Evolutionary conservation across 495 filamentous ascomycete species (phyloP).

Genomic region (Friedmanniomyces simplex): DNA sequence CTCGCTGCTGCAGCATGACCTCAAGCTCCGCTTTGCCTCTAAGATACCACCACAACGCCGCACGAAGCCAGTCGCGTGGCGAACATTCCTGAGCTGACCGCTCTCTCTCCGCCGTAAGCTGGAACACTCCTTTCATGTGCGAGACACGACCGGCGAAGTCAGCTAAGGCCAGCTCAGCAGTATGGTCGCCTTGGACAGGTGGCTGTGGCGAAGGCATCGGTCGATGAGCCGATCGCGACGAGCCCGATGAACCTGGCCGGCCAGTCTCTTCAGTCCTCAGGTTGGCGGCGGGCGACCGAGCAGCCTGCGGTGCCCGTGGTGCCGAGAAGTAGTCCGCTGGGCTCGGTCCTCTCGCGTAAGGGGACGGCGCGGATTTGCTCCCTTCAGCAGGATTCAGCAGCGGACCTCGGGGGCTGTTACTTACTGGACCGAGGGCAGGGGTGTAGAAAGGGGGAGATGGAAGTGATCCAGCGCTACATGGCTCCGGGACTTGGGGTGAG

Average conservation of each 20-base stretch:
- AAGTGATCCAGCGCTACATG: not conserved
- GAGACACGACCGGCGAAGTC: slow-evolving; percentile 57
- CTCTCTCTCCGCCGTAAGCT: slow-evolving; percentile 58
- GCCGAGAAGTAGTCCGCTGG: slow-evolving; percentile 12
- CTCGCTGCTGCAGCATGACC: slow-evolving; percentile 30
- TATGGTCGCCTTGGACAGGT: slow-evolving; percentile 21
- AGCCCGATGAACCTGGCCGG: slow-evolving; percentile 9
- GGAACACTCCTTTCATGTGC: slow-evolving; percentile 58
- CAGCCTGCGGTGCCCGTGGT: not conserved
- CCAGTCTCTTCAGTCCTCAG: not conserved
- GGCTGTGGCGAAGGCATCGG: slow-evolving; percentile 3
- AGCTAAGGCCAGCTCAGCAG: slow-evolving; percentile 52
- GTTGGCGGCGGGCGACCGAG: slow-evolving; percentile 1
- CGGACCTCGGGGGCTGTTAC: not conserved
- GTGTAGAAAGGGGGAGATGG: not conserved
- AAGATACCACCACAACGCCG: slow-evolving; percentile 80
- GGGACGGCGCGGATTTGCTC: not conserved
- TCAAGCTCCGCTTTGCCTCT: slow-evolving; percentile 65
- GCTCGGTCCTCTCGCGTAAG: not conserved
- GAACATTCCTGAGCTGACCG: slow-evolving; percentile 48
- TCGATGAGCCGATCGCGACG: slow-evolving; percentile 2
- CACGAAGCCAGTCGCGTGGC: slow-evolving; percentile 48
- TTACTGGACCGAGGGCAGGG: not conserved
- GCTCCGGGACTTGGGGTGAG: not conserved
- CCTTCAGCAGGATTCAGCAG: not conserved